Conservation (phyloP, 108 stramenopile genomes). For the Conticribra guillardii region DNA sequence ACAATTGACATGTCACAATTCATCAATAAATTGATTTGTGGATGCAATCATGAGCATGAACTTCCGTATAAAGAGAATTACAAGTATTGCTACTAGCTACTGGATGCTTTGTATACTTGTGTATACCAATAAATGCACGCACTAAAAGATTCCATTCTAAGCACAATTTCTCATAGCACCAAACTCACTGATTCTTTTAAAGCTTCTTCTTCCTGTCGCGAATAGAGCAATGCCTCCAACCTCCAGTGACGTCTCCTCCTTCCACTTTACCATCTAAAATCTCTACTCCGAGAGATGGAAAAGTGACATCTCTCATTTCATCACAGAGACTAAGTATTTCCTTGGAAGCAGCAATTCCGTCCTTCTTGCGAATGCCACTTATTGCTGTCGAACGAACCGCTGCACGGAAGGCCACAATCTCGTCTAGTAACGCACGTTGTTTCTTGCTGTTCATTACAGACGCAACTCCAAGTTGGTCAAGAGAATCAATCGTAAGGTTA, state of each 20-base stretch:
- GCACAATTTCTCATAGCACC: no score
- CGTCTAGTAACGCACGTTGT: slow-evolving; percentile 49
- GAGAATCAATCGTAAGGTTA: background rate
- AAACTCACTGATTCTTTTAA: no score
- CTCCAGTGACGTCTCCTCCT: slow-evolving; percentile 14
- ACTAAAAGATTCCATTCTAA: no score
- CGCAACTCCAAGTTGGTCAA: background rate
- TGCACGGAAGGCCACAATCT: slow-evolving; percentile 63
- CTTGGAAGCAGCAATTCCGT: slow-evolving; percentile 21
- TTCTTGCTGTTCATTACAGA: slow-evolving; percentile 8
- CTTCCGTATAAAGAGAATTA: no score
- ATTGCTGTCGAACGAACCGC: slow-evolving; percentile 61
- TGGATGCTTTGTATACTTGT: no score
- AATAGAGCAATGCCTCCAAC: slow-evolving; percentile 40
- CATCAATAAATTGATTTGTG: no score
- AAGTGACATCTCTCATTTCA: slow-evolving; percentile 61
- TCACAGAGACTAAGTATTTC: slow-evolving; percentile 70
- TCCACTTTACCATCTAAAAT: slow-evolving; percentile 55
- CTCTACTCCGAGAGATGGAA: slow-evolving; percentile 70
- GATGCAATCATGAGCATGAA: no score
- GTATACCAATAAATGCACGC: no score
- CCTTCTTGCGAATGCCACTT: slow-evolving; percentile 27
- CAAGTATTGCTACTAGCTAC: no score
- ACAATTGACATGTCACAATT: no score
- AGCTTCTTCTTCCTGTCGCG: background rate